Evolutionary conservation across 2,329 filamentous ascomycete genomes (phyloP).

Genomic region (Phyllosticta citriasiana): DNA sequence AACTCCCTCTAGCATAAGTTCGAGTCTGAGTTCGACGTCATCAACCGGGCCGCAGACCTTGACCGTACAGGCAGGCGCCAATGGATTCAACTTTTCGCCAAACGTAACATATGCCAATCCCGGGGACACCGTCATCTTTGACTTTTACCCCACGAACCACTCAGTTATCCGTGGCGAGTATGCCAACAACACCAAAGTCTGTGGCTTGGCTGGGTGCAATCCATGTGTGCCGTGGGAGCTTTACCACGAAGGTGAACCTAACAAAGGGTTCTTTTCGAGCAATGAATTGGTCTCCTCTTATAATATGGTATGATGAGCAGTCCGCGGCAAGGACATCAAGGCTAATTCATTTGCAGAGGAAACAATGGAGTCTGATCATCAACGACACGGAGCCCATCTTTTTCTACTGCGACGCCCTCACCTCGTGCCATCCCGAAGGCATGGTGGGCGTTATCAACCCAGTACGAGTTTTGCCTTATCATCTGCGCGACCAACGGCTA

Average conservation of each 20-base stretch:
- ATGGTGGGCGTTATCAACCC: slow-evolving; percentile 75
- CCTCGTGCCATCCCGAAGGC: slow-evolving; percentile 52
- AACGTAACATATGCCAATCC: slow-evolving; percentile 24
- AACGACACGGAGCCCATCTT: slow-evolving; percentile 28
- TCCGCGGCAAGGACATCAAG: not conserved
- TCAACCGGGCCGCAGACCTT: not conserved
- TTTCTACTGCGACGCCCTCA: slow-evolving; percentile 43
- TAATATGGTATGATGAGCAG: slow-evolving; percentile 16
- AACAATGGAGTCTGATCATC: slow-evolving; percentile 23
- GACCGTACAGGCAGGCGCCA: slow-evolving; percentile 27
- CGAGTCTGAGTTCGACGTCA: not conserved
- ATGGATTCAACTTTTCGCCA: slow-evolving; percentile 26
- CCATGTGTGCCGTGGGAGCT: slow-evolving; percentile 32
- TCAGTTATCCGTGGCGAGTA: slow-evolving; percentile 33
- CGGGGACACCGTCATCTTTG: slow-evolving; percentile 28
- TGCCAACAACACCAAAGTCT: slow-evolving; percentile 10
- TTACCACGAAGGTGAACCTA: slow-evolving; percentile 18
- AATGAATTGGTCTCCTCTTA: slow-evolving; percentile 18
- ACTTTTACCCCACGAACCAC: slow-evolving; percentile 34
- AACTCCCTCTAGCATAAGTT: not conserved
- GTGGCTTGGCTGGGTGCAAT: slow-evolving; percentile 13
- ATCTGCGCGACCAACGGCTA: not conserved
- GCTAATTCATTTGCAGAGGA: not conserved
- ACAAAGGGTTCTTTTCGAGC: slow-evolving; percentile 23
- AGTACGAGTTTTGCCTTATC: slow-evolving; percentile 28